A percentile compares a stretch with the other conserved stretches of the same genome.
Evolutionary conservation across 192 early-diverging fungal species (phyloP).

Genomic region (Coemansia sp.): DNA sequence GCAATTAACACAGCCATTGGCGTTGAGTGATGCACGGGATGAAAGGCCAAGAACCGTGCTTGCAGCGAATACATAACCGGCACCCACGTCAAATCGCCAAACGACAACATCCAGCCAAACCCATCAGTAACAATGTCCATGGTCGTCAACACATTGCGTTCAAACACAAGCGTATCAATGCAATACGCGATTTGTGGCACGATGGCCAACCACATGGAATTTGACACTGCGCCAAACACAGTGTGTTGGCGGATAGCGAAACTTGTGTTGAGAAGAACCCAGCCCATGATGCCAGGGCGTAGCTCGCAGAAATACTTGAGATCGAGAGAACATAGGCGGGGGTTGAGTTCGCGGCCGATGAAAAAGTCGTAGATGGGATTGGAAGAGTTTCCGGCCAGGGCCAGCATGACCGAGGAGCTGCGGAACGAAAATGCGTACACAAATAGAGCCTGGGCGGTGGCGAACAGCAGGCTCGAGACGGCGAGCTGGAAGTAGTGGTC

Average conservation of each 20-base stretch:
- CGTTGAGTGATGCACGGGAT: constrained; percentile 63
- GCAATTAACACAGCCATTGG: constrained; percentile 46
- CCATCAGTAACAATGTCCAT: constrained; percentile 99
- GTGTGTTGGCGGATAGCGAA: constrained; percentile 77
- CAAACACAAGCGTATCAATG: constrained; percentile 71
- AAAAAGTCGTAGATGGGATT: constrained; percentile 91
- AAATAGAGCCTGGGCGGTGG: constrained; percentile 63
- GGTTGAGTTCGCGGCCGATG: constrained; percentile 96
- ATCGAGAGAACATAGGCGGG: constrained; percentile 78
- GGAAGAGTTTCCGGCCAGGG: constrained; percentile 88
- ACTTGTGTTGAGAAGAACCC: constrained; percentile 77
- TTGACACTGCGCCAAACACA: constrained; percentile 64
- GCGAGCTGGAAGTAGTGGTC: constrained; percentile 77
- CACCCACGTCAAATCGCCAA: constrained; percentile 85
- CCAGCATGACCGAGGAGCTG: constrained; percentile 59
- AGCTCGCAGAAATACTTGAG: constrained; percentile 95
- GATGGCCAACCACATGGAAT: constrained; percentile 74
- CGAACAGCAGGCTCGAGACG: constrained; percentile 65
- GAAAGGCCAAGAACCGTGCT: constrained; percentile 77
- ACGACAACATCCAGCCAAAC: constrained; percentile 87
- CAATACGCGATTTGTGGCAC: constrained; percentile 82
- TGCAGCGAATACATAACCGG: constrained; percentile 89
- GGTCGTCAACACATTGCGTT: constrained; percentile 83
- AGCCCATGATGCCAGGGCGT: constrained; percentile 89
- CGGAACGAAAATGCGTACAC: constrained; percentile 78